phyloP scores from a whole-genome alignment of 148 eudicot species.

The Oxyria digyna region DNA sequence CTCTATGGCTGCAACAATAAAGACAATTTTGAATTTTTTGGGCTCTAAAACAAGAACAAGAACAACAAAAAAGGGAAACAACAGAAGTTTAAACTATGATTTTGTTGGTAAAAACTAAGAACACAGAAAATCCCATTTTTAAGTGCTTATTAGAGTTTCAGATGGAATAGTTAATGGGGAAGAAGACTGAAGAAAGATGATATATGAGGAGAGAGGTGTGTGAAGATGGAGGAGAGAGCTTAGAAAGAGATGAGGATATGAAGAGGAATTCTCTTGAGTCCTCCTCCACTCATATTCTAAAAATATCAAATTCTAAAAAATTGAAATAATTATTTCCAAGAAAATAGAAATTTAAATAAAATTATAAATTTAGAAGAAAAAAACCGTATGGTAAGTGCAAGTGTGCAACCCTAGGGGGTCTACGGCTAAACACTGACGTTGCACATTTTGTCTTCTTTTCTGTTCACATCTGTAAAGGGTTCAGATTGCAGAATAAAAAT shows the following conservation, averaged over 20 bases:
- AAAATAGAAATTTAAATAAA: not conserved
- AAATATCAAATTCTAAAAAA: not conserved
- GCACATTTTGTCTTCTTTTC: constrained; percentile 15
- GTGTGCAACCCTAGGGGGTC: constrained; percentile 9
- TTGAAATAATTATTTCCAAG: too few species aligned
- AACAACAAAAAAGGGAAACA: not conserved
- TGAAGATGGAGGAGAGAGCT: constrained; percentile 20
- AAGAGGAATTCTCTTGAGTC: not conserved
- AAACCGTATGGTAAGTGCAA: constrained; percentile 8
- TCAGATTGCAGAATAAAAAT: constrained; percentile 1
- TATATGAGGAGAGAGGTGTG: not conserved
- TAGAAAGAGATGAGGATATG: constrained; percentile 14
- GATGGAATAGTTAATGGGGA: constrained; percentile 7
- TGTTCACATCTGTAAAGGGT: constrained; percentile 2
- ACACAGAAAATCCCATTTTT: not conserved
- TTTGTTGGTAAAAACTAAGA: not conserved
- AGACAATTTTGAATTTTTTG: constrained; percentile 46
- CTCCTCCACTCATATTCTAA: constrained; percentile 3
- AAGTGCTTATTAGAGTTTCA: not conserved
- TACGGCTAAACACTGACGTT: constrained; percentile 25
- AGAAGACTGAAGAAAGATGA: not conserved
- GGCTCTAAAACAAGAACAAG: not conserved
- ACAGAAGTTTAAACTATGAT: not conserved
- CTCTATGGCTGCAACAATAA: constrained; percentile 60
- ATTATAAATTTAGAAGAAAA: not conserved